phyloP scores from a whole-genome alignment of 139 green algal species.

The Edaphochlamys debaryana region DNA sequence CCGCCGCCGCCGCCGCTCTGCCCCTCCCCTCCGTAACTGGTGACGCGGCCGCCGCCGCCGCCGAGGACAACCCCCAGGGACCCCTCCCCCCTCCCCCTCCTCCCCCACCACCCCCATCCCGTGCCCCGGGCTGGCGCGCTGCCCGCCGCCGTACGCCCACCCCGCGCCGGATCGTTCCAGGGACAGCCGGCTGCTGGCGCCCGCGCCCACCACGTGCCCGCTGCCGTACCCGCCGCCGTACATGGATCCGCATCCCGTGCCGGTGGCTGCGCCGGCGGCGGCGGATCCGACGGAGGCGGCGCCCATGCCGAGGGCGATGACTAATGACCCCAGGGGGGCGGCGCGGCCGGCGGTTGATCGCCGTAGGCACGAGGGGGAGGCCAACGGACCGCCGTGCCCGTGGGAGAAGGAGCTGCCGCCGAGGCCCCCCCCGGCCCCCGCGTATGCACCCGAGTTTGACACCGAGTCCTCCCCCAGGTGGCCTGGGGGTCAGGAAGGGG shows the following conservation, averaged over 20 bases:
- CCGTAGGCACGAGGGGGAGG: background rate
- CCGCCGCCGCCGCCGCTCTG: background rate
- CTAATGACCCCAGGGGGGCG: constrained; percentile 5
- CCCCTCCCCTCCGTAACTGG: no score
- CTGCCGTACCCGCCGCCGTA: background rate
- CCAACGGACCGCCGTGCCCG: no score
- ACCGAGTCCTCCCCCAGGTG: background rate
- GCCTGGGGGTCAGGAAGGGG: background rate
- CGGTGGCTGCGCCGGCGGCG: background rate
- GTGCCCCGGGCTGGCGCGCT: no score
- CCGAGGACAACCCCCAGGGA: no score
- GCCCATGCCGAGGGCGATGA: constrained; percentile 19
- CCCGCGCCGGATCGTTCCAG: no score
- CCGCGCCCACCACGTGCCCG: background rate
- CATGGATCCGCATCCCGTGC: no score
- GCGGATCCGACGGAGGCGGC: background rate
- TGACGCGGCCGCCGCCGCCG: no score
- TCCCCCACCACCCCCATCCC: no score
- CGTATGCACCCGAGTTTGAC: constrained; percentile 7
- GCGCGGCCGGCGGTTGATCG: background rate
- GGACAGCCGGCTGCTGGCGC: background rate
- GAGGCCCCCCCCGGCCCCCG: background rate
- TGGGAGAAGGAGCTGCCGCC: background rate
- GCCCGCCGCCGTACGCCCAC: no score
- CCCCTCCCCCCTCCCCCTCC: no score